These are phyloP conservation scores for Pneumocystis sp. DNA, from an alignment of 1,139 yeast species.

Conservation along the genomic window DNA sequence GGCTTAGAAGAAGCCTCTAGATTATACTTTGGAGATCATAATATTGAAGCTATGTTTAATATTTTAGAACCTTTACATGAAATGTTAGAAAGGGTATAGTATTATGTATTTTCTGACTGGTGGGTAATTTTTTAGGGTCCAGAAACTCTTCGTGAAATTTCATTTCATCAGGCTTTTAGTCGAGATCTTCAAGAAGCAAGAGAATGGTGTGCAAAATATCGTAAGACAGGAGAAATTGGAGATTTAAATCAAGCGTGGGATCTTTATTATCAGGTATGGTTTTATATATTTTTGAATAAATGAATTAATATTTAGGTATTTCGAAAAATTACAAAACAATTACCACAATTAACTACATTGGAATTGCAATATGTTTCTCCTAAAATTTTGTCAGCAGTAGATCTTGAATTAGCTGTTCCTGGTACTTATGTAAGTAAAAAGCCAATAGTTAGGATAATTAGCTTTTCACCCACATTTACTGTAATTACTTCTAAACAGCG, in stretches of 20 bases:
- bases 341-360: slow-evolving; percentile 72
- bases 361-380: slow-evolving; percentile 93
- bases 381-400: slow-evolving; percentile 58
- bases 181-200: slow-evolving; percentile 84
- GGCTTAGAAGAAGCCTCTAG: slow-evolving; percentile 95
- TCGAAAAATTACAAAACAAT: slow-evolving; percentile 74
- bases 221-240: slow-evolving; percentile 70
- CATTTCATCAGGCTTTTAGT: slow-evolving; percentile 88
- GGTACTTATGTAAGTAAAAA: slow-evolving; percentile 84
- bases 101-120: not conserved
- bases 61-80: slow-evolving; percentile 81
- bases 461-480: slow-evolving; percentile 67
- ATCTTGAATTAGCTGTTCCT: slow-evolving; percentile 80
- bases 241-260: slow-evolving; percentile 97
- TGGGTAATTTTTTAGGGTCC: slow-evolving; percentile 39
- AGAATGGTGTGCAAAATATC: slow-evolving; percentile 80
- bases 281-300: not conserved
- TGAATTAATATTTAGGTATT: slow-evolving; percentile 25
- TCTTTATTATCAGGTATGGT: slow-evolving; percentile 62
- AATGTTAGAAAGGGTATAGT: slow-evolving; percentile 39
- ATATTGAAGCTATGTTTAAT: slow-evolving; percentile 85
- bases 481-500: slow-evolving; percentile 95
- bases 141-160: slow-evolving; percentile 80
- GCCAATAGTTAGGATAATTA: slow-evolving; percentile 54
- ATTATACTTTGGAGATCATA: slow-evolving; percentile 83